Evolutionary conservation across 306 rosid genomes (phyloP).

Genomic region (Vachellia pachyceras): DNA sequence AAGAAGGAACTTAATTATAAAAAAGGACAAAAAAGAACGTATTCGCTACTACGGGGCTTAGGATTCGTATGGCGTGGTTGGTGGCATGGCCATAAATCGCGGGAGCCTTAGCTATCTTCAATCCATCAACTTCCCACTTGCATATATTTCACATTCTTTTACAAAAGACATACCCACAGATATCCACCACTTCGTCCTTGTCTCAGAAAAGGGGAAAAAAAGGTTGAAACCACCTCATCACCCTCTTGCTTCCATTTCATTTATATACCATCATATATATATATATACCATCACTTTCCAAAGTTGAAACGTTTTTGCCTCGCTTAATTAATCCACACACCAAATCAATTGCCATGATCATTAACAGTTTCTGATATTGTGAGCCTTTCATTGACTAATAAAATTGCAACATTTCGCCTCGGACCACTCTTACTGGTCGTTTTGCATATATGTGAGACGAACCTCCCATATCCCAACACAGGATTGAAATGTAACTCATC

Average conservation of each 20-base stretch:
- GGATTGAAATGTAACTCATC: too few relatives aligned
- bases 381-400: neutral
- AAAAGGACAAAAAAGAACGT: neutral
- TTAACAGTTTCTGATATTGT: neutral
- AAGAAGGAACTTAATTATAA: neutral
- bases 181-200: constrained; percentile 35
- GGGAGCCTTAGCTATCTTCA: constrained; percentile 18
- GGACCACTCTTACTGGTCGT: neutral
- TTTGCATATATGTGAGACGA: too few relatives aligned
- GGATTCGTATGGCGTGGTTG: constrained; percentile 21
- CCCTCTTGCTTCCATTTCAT: neutral
- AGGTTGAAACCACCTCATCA: neutral
- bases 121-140: neutral
- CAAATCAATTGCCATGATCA: neutral
- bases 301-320: neutral
- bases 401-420: neutral
- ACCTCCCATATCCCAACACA: constrained; percentile 28
- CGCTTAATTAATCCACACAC: neutral
- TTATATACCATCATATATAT: neutral
- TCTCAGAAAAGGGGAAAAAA: neutral
- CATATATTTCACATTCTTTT: neutral
- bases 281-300: neutral
- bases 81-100: constrained; percentile 37
- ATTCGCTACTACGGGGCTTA: too few relatives aligned
- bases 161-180: neutral